phyloP scores from a whole-genome alignment of 768 basidiomycete species.

The Tulasnella sp. region DNA sequence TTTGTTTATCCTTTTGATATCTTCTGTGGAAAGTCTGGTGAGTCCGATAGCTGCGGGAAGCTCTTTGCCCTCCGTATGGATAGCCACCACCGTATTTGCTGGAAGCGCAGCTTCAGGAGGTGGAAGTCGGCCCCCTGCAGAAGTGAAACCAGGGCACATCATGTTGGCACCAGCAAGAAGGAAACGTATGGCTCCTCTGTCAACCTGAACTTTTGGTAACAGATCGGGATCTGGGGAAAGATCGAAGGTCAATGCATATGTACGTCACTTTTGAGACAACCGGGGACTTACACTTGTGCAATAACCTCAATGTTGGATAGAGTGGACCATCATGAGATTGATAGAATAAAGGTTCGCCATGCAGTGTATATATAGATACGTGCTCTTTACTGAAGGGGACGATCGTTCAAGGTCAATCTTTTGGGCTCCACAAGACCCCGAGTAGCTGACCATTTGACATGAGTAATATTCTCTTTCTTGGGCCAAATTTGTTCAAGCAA shows the following conservation, averaged over 20 bases:
- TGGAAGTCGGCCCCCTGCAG: conserved; percentile 78
- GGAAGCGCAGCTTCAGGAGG: conserved; percentile 53
- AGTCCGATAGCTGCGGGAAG: conserved; percentile 79
- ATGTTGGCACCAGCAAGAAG: conserved; percentile 85
- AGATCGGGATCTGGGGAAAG: conserved; percentile 65
- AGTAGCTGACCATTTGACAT: conserved; percentile 74
- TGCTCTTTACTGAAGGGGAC: conserved; percentile 69
- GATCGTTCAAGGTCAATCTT: neutral
- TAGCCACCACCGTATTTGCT: conserved; percentile 67
- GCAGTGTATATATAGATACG: conserved; percentile 81
- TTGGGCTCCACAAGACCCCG: neutral
- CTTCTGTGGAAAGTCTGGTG: conserved; percentile 70
- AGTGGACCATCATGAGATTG: conserved; percentile 93
- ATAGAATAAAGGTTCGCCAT: conserved; percentile 81
- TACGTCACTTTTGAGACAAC: neutral
- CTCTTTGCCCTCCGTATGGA: conserved; percentile 93
- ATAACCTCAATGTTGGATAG: conserved; percentile 72
- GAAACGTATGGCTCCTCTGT: conserved; percentile 96
- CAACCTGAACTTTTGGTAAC: conserved; percentile 76
- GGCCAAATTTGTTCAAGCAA: conserved; percentile 90
- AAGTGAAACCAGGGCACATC: conserved; percentile 97
- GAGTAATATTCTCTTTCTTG: conserved; percentile 89
- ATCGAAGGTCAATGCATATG: neutral
- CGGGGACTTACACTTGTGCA: conserved; percentile 72
- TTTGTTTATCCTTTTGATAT: conserved; percentile 83